Conservation (phyloP, 2,329 filamentous ascomycete genomes). For the Madurella fahalii region DNA sequence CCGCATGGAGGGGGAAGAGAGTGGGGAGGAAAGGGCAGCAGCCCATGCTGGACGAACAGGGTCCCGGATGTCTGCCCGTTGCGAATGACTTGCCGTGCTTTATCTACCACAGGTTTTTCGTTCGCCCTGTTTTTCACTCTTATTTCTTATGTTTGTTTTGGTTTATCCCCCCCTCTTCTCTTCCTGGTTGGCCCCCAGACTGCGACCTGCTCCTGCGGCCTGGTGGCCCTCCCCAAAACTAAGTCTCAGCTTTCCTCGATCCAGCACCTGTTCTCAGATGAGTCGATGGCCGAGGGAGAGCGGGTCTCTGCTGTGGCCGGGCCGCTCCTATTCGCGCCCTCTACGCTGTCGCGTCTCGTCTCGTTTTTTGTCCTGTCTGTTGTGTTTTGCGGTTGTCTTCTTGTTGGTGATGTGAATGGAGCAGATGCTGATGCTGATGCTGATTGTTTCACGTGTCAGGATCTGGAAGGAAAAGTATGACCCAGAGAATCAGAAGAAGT, state of each 20-base stretch:
- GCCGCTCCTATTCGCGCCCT: too few relatives aligned
- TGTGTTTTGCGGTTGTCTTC: slow-evolving; percentile 6
- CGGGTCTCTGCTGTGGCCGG: too few relatives aligned
- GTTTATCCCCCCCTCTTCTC: neutral
- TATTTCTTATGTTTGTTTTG: neutral
- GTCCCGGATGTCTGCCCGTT: neutral
- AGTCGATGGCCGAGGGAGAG: too few relatives aligned
- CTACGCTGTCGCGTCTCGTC: neutral
- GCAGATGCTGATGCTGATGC: neutral
- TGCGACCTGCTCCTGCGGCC: slow-evolving; percentile 4
- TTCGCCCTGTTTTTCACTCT: neutral
- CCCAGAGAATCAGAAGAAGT: slow-evolving; percentile 44
- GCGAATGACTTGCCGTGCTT: neutral
- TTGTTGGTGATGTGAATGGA: neutral
- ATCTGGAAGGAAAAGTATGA: slow-evolving; percentile 98
- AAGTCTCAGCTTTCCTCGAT: too few relatives aligned
- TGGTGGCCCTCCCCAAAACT: neutral
- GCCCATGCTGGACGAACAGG: too few relatives aligned
- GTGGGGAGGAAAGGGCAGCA: too few relatives aligned
- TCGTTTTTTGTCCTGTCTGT: neutral
- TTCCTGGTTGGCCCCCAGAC: neutral
- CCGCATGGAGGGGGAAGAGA: neutral
- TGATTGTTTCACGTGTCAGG: slow-evolving; percentile 47
- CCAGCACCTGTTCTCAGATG: too few relatives aligned
- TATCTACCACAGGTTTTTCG: neutral